Evolutionary conservation across 73 alveolate species (phyloP).

Genomic region (Symbiodinium natans): DNA sequence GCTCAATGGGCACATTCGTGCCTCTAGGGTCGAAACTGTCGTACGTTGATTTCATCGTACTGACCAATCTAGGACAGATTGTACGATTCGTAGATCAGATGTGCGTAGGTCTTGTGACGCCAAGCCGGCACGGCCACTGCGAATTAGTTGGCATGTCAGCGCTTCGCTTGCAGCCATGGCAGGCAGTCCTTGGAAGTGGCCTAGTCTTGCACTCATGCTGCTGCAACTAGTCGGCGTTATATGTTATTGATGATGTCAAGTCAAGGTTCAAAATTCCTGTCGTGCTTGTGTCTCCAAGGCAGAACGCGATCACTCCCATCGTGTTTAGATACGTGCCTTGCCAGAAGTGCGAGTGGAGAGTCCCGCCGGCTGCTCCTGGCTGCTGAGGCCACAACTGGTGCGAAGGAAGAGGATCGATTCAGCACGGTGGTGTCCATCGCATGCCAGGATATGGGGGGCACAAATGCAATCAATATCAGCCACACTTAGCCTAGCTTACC

Average conservation of each 20-base stretch:
- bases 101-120: too few relatives aligned
- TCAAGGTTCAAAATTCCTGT: not conserved
- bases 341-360: not conserved
- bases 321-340: slow-evolving; percentile 65
- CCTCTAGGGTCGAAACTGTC: too few relatives aligned
- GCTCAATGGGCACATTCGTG: too few relatives aligned
- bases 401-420: slow-evolving; percentile 56
- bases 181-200: slow-evolving; percentile 60
- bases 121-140: too few relatives aligned
- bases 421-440: slow-evolving; percentile 63
- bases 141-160: too few relatives aligned
- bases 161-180: slow-evolving; percentile 63
- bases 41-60: too few relatives aligned
- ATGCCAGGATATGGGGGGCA: slow-evolving; percentile 41
- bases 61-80: too few relatives aligned
- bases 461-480: not conserved
- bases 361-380: not conserved
- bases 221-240: slow-evolving; percentile 52
- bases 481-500: not conserved
- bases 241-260: too few relatives aligned
- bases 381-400: slow-evolving; percentile 70
- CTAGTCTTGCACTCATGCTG: slow-evolving; percentile 85
- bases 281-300: not conserved
- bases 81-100: too few relatives aligned
- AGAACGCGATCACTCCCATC: slow-evolving; percentile 74